Conservation (phyloP, 306 rosid species). For the Dryas alaskensis region DNA sequence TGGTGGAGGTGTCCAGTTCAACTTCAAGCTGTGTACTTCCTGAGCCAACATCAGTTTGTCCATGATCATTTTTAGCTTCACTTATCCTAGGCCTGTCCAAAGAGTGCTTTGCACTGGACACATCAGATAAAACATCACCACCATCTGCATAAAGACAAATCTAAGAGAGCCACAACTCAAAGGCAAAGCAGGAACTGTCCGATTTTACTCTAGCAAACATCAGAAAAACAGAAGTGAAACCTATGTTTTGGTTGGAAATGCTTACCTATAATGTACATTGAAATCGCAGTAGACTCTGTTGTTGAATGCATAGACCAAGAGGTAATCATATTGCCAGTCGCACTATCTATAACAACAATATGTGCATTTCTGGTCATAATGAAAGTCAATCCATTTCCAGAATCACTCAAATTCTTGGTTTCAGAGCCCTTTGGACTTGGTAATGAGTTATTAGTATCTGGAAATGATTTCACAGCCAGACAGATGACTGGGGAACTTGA, state of each 20-base stretch:
- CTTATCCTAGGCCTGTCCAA: constrained; percentile 30
- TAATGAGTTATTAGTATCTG: constrained; percentile 37
- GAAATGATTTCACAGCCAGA: constrained; percentile 46
- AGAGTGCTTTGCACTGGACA: constrained; percentile 34
- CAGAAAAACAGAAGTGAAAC: constrained; percentile 6
- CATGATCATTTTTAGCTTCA: constrained; percentile 33
- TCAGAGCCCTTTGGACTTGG: constrained; percentile 40
- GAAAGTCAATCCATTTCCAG: constrained; percentile 45
- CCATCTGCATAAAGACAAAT: constrained; percentile 48
- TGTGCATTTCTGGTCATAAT: constrained; percentile 53
- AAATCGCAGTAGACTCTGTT: constrained; percentile 52
- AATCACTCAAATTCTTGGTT: constrained; percentile 38
- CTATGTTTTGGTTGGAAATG: constrained; percentile 25
- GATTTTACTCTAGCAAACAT: not conserved
- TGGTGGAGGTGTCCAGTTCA: constrained; percentile 34
- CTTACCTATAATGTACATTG: constrained; percentile 71
- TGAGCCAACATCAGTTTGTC: constrained; percentile 36
- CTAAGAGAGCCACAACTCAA: constrained; percentile 13
- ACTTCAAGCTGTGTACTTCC: constrained; percentile 43
- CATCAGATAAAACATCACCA: constrained; percentile 36
- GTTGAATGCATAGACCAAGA: constrained; percentile 36
- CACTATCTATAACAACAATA: constrained; percentile 46
- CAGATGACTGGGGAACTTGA: constrained; percentile 55
- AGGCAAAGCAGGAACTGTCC: no score
- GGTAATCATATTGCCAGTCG: constrained; percentile 51